A percentile compares a stretch with the other conserved stretches of the same genome.
phyloP scores from a whole-genome alignment of 805 yeast genomes.

The Yamadazyma scolyti region DNA sequence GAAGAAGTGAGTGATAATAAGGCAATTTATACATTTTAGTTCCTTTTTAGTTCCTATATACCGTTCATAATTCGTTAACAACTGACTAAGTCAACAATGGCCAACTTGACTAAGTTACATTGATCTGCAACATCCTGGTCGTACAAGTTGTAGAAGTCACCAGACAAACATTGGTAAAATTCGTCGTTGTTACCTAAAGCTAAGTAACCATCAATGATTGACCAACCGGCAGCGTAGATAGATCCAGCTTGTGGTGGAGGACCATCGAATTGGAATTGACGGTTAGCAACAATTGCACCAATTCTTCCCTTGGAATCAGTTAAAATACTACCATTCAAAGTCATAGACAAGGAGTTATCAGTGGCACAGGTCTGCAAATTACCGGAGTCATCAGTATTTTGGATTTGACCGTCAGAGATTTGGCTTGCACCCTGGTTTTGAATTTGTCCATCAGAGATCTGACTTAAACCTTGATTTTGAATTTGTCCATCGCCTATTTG shows the following conservation, averaged over 20 bases:
- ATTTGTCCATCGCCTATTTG: constrained; percentile 39
- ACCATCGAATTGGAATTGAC: constrained; percentile 75
- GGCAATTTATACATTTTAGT: too few relatives aligned
- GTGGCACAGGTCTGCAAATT: constrained; percentile 38
- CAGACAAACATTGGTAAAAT: constrained; percentile 74
- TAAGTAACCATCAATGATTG: constrained; percentile 37
- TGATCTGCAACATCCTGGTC: constrained; percentile 38
- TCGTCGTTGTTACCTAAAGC: constrained; percentile 59
- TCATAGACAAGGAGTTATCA: constrained; percentile 51
- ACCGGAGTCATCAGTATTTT: constrained; percentile 20
- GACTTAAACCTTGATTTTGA: constrained; percentile 37
- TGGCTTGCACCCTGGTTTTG: constrained; percentile 27
- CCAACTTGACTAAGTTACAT: constrained; percentile 45
- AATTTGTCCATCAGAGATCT: constrained; percentile 29
- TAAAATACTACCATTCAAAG: constrained; percentile 48
- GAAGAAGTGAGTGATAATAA: not conserved
- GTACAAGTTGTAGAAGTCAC: constrained; percentile 75
- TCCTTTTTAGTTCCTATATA: constrained; percentile 2
- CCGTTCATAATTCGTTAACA: constrained; percentile 9
- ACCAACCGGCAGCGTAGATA: constrained; percentile 61
- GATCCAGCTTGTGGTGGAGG: constrained; percentile 80
- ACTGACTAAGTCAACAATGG: constrained; percentile 11
- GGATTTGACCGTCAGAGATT: constrained; percentile 47
- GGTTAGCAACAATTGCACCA: constrained; percentile 77
- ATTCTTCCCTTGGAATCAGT: constrained; percentile 62